Conservation (phyloP, 352 stramenopile species). For the Stramenopiles sp. region DNA sequence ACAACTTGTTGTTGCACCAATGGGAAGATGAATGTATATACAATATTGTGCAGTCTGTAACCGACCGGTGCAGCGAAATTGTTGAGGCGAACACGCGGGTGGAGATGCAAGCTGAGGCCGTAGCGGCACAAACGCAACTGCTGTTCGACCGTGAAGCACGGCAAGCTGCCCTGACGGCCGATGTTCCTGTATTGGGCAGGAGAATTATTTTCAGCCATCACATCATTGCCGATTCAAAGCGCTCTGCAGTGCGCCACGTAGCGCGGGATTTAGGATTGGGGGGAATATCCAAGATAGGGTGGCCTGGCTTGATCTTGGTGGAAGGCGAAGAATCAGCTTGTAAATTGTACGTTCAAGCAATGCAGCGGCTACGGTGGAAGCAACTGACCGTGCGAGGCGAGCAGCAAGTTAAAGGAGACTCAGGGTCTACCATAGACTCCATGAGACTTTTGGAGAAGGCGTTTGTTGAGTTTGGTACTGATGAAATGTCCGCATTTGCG, state of each 20-base stretch:
- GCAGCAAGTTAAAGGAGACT: slow-evolving; percentile 29
- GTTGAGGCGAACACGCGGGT: no score
- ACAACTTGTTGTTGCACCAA: no score
- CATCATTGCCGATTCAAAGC: slow-evolving; percentile 47
- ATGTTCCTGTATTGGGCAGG: slow-evolving; percentile 29
- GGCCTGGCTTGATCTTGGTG: slow-evolving; percentile 47
- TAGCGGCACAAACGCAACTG: no score
- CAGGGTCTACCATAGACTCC: slow-evolving; percentile 18
- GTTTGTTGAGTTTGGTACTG: slow-evolving; percentile 40
- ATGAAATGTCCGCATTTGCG: slow-evolving; percentile 40
- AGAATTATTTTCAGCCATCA: slow-evolving; percentile 57
- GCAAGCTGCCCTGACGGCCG: not conserved
- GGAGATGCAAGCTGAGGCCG: no score
- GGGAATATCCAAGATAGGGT: slow-evolving; percentile 52
- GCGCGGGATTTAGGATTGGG: slow-evolving; percentile 39
- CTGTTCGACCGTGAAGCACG: no score
- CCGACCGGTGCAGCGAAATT: no score
- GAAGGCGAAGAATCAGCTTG: slow-evolving; percentile 35
- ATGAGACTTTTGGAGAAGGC: slow-evolving; percentile 27
- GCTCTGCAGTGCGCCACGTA: slow-evolving; percentile 43
- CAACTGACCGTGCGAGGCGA: slow-evolving; percentile 51
- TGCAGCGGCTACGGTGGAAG: slow-evolving; percentile 51
- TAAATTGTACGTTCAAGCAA: slow-evolving; percentile 41
- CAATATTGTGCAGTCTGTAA: no score
- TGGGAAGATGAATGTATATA: no score